These are phyloP conservation scores for Lecanicillium sp. DNA, from an alignment of 2,329 filamentous ascomycete genomes.

Conservation along the genomic window DNA sequence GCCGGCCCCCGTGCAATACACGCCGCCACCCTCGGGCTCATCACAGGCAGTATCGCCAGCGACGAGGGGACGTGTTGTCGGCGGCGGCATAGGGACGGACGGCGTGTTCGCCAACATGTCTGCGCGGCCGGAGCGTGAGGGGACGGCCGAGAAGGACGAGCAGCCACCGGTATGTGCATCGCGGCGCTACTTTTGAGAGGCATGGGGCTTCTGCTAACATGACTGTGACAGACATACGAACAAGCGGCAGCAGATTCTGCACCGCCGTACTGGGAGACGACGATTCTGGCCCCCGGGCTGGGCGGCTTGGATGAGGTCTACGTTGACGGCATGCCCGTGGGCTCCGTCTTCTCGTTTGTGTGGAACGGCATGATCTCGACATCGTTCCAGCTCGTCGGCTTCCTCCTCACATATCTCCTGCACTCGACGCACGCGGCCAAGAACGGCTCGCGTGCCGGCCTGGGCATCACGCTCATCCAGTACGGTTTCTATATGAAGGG, in stretches of 20 bases:
- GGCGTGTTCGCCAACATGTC: conserved; percentile 94
- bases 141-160: conserved; percentile 67
- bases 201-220: neutral
- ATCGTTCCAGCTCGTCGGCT: conserved; percentile 94
- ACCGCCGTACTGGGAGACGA: conserved; percentile 98
- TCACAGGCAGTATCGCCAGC: conserved; percentile 22
- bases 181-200: neutral
- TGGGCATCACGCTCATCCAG: conserved; percentile 92
- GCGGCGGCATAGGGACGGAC: conserved; percentile 74
- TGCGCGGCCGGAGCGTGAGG: conserved; percentile 79
- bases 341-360: conserved; percentile 77
- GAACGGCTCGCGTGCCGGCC: conserved; percentile 88
- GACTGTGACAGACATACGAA: conserved; percentile 76
- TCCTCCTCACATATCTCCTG: conserved; percentile 93
- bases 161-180: conserved; percentile 72
- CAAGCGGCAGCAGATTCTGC: conserved; percentile 95
- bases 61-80: conserved; percentile 44
- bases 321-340: conserved; percentile 90
- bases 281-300: conserved; percentile 86
- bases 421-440: conserved; percentile 98
- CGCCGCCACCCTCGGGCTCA: conserved; percentile 27
- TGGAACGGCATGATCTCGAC: conserved; percentile 97
- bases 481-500: conserved; percentile 95
- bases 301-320: conserved; percentile 92
- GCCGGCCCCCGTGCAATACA: conserved; percentile 18